Evolutionary conservation across 192 early-diverging fungal genomes (phyloP).

Genomic region (Spizellomyces sp.): DNA sequence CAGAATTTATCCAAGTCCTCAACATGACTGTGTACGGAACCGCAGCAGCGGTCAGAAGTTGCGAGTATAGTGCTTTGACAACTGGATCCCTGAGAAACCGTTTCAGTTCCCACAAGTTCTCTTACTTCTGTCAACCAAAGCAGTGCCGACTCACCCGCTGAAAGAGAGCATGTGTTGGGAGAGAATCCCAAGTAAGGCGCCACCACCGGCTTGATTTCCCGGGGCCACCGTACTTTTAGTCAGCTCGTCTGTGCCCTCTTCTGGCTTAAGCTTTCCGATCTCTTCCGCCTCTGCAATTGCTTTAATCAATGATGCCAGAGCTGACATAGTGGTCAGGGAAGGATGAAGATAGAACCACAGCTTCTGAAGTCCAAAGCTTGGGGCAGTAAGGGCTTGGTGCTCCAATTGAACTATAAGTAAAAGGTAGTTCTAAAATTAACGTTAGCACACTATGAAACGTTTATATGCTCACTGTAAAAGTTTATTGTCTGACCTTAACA

Average conservation of each 20-base stretch:
- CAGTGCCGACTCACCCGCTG: neutral
- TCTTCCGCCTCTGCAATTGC: constrained; percentile 46
- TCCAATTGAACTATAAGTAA: constrained; percentile 88
- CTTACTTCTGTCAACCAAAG: neutral
- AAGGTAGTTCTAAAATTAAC: constrained; percentile 70
- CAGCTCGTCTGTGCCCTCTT: too few species aligned
- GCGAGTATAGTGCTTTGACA: constrained; percentile 76
- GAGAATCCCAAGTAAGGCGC: constrained; percentile 75
- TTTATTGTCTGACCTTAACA: constrained; percentile 56
- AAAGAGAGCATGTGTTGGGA: constrained; percentile 41
- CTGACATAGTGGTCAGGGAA: constrained; percentile 60
- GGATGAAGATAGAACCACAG: constrained; percentile 89
- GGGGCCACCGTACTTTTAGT: neutral
- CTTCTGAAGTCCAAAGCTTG: constrained; percentile 85
- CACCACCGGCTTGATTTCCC: constrained; percentile 59
- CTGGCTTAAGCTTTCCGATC: neutral
- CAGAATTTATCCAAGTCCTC: constrained; percentile 84
- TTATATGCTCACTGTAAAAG: neutral
- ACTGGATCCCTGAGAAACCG: constrained; percentile 49
- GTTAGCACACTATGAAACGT: constrained; percentile 10
- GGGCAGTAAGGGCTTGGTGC: constrained; percentile 69
- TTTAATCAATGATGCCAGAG: constrained; percentile 53
- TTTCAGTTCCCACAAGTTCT: constrained; percentile 45
- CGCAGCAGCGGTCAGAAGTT: constrained; percentile 74
- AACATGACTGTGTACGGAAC: constrained; percentile 86